These are phyloP conservation scores for Penicillium lividum DNA, from an alignment of 495 filamentous ascomycete species.

Conservation along the genomic window DNA sequence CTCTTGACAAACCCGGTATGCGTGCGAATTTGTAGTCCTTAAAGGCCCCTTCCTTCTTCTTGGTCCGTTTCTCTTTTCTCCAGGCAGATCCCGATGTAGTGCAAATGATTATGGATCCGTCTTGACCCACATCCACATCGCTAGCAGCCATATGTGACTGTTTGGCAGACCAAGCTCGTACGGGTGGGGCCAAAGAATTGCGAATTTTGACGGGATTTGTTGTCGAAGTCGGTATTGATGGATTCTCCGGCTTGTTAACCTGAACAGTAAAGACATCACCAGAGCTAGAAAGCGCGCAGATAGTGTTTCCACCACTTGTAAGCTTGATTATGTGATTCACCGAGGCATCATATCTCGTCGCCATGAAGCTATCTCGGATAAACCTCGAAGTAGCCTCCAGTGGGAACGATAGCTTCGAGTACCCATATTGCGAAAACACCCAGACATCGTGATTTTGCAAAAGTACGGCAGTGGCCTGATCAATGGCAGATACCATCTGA, in stretches of 20 bases:
- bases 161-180: slow-evolving; percentile 78
- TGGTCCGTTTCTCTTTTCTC: slow-evolving; percentile 77
- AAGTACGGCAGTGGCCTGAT: slow-evolving; percentile 82
- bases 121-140: slow-evolving; percentile 86
- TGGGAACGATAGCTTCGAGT: slow-evolving; percentile 80
- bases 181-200: slow-evolving; percentile 69
- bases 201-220: slow-evolving; percentile 87
- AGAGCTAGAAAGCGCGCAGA: slow-evolving; percentile 78
- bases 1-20: slow-evolving; percentile 81
- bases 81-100: slow-evolving; percentile 91
- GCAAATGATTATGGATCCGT: slow-evolving; percentile 93
- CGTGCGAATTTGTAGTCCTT: slow-evolving; percentile 92
- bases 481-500: slow-evolving; percentile 80
- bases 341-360: slow-evolving; percentile 65
- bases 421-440: slow-evolving; percentile 92
- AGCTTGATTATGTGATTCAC: slow-evolving; percentile 72
- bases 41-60: slow-evolving; percentile 69
- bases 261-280: slow-evolving; percentile 85
- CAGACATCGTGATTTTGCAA: slow-evolving; percentile 86
- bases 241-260: slow-evolving; percentile 64
- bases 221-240: slow-evolving; percentile 66
- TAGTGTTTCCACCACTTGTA: slow-evolving; percentile 80
- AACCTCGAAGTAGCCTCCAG: slow-evolving; percentile 69
- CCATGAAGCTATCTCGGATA: slow-evolving; percentile 63
- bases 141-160: slow-evolving; percentile 81